Conservation (phyloP, 148 eudicot genomes). For the Polygonum maritimum region DNA sequence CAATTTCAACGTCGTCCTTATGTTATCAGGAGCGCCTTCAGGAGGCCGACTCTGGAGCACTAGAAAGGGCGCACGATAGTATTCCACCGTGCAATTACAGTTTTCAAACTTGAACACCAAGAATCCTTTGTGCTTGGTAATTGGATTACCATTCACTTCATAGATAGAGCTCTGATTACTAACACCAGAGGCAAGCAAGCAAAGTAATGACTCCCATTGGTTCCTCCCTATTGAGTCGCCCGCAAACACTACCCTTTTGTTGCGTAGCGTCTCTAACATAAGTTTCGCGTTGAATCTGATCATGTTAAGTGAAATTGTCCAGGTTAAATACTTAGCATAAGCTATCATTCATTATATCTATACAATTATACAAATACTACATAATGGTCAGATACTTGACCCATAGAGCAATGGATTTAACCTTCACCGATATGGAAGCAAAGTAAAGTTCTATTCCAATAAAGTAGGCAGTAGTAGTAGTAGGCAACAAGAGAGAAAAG, state of each 20-base stretch:
- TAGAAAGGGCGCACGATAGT: slow-evolving; percentile 87
- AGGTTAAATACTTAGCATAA: neutral
- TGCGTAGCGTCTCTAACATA: slow-evolving; percentile 70
- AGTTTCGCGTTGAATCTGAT: slow-evolving; percentile 58
- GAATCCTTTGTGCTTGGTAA: slow-evolving; percentile 89
- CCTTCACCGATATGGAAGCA: neutral
- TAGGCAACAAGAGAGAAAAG: neutral
- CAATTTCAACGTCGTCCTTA: slow-evolving; percentile 54
- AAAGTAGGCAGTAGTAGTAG: neutral
- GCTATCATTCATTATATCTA: neutral
- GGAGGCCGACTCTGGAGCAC: slow-evolving; percentile 76
- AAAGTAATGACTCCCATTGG: slow-evolving; percentile 95
- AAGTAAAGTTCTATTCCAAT: neutral
- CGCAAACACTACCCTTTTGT: slow-evolving; percentile 71
- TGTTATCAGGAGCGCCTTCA: slow-evolving; percentile 24
- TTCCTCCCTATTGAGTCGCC: slow-evolving; percentile 98
- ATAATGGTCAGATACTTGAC: neutral
- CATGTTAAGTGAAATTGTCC: neutral
- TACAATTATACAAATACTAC: neutral
- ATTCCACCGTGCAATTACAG: slow-evolving; percentile 80
- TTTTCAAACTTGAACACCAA: slow-evolving; percentile 63
- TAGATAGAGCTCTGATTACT: slow-evolving; percentile 47
- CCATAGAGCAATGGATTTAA: neutral
- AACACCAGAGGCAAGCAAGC: slow-evolving; percentile 78
- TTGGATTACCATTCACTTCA: slow-evolving; percentile 89